phyloP scores from a whole-genome alignment of 2,329 filamentous ascomycete species.

The Tolypocladium pustulatum region DNA sequence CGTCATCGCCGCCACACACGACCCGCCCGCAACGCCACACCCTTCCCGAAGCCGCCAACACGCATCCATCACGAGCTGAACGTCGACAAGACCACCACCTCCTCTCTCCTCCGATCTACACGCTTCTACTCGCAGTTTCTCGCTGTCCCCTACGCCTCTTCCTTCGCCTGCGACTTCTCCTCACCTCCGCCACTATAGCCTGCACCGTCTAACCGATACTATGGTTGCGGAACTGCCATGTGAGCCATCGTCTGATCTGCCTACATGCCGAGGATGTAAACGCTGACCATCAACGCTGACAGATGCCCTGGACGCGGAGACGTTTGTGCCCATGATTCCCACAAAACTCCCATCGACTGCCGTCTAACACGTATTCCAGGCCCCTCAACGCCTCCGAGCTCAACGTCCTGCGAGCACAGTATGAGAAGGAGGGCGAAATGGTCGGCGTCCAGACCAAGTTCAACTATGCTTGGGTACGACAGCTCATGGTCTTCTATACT shows the following conservation, averaged over 20 bases:
- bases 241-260: constrained; percentile 16
- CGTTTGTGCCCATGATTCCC: constrained; percentile 38
- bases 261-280: not conserved
- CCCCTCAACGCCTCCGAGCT: constrained; percentile 87
- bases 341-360: not conserved
- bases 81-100: not conserved
- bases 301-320: constrained; percentile 95
- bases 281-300: constrained; percentile 6
- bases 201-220: constrained; percentile 10
- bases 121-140: not conserved
- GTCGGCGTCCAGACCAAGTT: constrained; percentile 97
- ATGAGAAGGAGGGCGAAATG: constrained; percentile 95
- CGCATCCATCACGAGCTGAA: not conserved
- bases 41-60: not conserved
- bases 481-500: not conserved
- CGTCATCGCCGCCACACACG: not conserved
- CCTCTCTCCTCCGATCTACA: not conserved
- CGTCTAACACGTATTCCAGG: constrained; percentile 30
- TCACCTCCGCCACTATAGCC: not conserved
- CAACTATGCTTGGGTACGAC: constrained; percentile 92
- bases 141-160: not conserved
- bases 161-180: not conserved
- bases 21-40: not conserved
- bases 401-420: constrained; percentile 84
- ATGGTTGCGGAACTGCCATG: constrained; percentile 40